Percentiles rank a stretch among this genome's conserved stretches.
phyloP scores from a whole-genome alignment of 352 stramenopile species.

The Globisporangium parvum region DNA sequence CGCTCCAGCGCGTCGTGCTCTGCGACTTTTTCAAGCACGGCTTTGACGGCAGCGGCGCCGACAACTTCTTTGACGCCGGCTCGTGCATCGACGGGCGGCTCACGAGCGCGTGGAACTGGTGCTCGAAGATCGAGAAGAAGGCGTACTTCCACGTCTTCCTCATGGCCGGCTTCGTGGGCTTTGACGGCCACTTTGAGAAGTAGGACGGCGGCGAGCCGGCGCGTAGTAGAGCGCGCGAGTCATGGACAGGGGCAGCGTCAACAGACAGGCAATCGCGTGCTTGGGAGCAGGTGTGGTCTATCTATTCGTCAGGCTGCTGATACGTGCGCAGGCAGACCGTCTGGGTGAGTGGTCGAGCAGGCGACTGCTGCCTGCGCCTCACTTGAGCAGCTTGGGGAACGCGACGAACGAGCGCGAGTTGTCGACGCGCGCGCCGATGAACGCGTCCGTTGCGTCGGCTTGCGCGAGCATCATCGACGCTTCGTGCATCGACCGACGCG shows the following conservation, averaged over 20 bases:
- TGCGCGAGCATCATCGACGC: constrained; percentile 34
- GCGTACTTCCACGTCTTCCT: constrained; percentile 95
- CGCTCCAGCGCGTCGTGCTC: constrained; percentile 89
- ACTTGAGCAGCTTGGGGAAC: constrained; percentile 55
- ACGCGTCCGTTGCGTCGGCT: constrained; percentile 3
- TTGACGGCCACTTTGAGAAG: constrained; percentile 95
- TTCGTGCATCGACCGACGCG: constrained; percentile 45
- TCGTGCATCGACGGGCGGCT: constrained; percentile 96
- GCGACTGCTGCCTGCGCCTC: no score
- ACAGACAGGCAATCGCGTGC: constrained; percentile 2
- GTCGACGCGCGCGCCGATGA: constrained; percentile 31
- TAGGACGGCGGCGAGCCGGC: no score
- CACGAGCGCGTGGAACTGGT: constrained; percentile 98
- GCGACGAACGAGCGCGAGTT: constrained; percentile 67
- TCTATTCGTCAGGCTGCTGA: not conserved
- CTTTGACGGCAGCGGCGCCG: constrained; percentile 92
- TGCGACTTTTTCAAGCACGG: constrained; percentile 95
- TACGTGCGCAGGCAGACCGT: no score
- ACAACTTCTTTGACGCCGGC: constrained; percentile 95
- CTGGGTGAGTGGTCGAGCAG: no score
- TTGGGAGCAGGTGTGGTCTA: no score
- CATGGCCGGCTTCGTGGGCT: constrained; percentile 93
- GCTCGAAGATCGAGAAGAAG: constrained; percentile 91
- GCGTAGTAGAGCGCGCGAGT: constrained; percentile 19
- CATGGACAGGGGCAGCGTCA: not conserved